These are phyloP conservation scores for Friedmanniomyces simplex DNA, from an alignment of 495 filamentous ascomycete species.

Conservation along the genomic window DNA sequence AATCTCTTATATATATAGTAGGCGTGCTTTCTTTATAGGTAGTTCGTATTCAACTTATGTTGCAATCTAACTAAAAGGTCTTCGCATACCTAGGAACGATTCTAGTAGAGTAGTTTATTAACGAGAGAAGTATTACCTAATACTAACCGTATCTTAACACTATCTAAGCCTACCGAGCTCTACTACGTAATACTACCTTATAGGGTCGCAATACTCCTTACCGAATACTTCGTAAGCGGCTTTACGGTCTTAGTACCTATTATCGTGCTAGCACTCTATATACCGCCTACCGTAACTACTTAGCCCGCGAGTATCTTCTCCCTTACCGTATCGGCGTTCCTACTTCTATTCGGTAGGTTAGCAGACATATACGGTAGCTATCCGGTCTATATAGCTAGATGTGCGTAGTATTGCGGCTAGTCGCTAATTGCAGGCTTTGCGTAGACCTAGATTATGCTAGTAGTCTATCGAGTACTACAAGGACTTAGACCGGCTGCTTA, in stretches of 20 bases:
- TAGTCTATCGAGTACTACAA: slow-evolving; percentile 63
- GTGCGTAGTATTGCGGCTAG: slow-evolving; percentile 63
- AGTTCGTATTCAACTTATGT: no score
- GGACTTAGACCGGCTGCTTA: slow-evolving; percentile 69
- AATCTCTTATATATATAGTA: no score
- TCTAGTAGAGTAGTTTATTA: no score
- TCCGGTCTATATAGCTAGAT: slow-evolving; percentile 54
- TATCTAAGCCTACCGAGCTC: no score
- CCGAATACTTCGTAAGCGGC: slow-evolving; percentile 76
- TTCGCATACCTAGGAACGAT: no score
- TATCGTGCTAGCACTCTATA: slow-evolving; percentile 49
- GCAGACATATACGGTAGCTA: slow-evolving; percentile 53
- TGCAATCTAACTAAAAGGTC: no score
- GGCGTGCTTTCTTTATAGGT: no score
- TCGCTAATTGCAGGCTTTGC: slow-evolving; percentile 63
- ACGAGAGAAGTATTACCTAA: no score
- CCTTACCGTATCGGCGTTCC: slow-evolving; percentile 59
- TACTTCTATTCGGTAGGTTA: slow-evolving; percentile 61
- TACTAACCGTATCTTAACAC: no score
- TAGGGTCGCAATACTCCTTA: no score
- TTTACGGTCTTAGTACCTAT: slow-evolving; percentile 74
- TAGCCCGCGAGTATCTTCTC: slow-evolving; percentile 77
- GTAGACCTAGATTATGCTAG: slow-evolving; percentile 56
- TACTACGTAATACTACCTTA: no score
- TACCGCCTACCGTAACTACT: slow-evolving; percentile 51